Evolutionary conservation across 768 basidiomycete genomes (phyloP), one percentile per base, ranked within the genome.

Genomic region (Cystofilobasidium ferigula): DNA sequence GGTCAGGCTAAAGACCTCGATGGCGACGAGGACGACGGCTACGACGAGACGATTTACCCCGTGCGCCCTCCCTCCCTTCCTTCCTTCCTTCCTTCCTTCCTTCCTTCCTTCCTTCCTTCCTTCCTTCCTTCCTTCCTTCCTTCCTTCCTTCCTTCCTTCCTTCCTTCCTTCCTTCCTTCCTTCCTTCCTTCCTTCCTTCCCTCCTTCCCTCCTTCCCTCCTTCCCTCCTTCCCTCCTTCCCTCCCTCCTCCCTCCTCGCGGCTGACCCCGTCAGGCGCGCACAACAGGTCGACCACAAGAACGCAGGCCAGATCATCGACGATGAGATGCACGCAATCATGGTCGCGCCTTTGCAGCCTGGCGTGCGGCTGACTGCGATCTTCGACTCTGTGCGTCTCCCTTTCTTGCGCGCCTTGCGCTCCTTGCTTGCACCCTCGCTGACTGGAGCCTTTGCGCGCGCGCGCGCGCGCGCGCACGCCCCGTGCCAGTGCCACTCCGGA

Each of bases 401-500:
- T 22, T 40, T 71, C 71, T 58, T 72, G 69, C 59, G 40, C 40
- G 40, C 35, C 9, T 22, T 3, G 36, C 70, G 71, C 59, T 70
- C 70, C 28, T 34, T 70, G 71, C 60, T 72, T 68, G 48, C 63
- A 63, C 57, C 32, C 68, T 56, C 34, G 40, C 24, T 32, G 22
- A 12, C 18, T 38, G 26, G n/a, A n/a, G n/a, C 7, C 34, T 43
- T 51, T n/a, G 16, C 4, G 59, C 13, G n/a, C 38, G 47, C n/a
- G n/a, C n/a, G n/a, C n/a, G n/a, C n/a, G n/a, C n/a, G 40, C 40
- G 10, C 20, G 40, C 40, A 42, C 20, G 40, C 40, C 40, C 20
- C 20, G 40, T 64, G 89, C 86, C 88, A 84, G 22, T 91, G 88
- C 72, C 90, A 93, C 75, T 92, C 89, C n/a, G 90, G 88, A 10